A percentile compares a stretch with the other conserved stretches of the same genome.
These are phyloP conservation scores for Panicum miliaceum DNA, from an alignment of 176 grass and related monocot genomes.

Conservation along the genomic window DNA sequence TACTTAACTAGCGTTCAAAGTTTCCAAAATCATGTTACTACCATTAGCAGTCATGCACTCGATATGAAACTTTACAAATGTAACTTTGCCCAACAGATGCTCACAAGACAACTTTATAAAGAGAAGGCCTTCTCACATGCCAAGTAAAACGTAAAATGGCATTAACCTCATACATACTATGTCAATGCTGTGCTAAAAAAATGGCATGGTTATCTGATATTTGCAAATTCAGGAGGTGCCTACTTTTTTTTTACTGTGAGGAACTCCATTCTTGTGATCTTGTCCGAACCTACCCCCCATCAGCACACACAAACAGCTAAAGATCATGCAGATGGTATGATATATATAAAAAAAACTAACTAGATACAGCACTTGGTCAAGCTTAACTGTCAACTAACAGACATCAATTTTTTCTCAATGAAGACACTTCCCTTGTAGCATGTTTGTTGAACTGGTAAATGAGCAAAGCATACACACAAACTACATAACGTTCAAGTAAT, in stretches of 20 bases:
- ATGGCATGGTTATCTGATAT: background rate
- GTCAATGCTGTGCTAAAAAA: background rate
- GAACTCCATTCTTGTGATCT: background rate
- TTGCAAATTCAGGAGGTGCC: background rate
- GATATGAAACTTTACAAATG: background rate
- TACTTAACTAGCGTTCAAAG: conserved; percentile 12
- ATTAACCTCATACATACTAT: background rate
- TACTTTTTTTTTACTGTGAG: background rate
- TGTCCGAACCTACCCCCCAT: background rate
- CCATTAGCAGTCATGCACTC: conserved; percentile 14
- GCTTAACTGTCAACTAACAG: background rate
- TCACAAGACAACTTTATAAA: conserved; percentile 20
- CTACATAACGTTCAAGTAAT: background rate
- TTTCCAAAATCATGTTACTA: background rate
- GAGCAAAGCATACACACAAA: background rate
- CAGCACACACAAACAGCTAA: background rate
- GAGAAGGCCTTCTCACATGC: background rate
- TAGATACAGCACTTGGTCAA: background rate
- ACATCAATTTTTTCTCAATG: background rate
- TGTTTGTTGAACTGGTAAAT: background rate
- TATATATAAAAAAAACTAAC: conserved; percentile 10
- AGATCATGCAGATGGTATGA: conserved; percentile 28
- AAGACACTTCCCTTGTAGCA: background rate
- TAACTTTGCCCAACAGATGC: background rate
- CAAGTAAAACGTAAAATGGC: conserved; percentile 2